phyloP scores from a whole-genome alignment of 768 basidiomycete genomes.

The Pleurotus tuoliensis region DNA sequence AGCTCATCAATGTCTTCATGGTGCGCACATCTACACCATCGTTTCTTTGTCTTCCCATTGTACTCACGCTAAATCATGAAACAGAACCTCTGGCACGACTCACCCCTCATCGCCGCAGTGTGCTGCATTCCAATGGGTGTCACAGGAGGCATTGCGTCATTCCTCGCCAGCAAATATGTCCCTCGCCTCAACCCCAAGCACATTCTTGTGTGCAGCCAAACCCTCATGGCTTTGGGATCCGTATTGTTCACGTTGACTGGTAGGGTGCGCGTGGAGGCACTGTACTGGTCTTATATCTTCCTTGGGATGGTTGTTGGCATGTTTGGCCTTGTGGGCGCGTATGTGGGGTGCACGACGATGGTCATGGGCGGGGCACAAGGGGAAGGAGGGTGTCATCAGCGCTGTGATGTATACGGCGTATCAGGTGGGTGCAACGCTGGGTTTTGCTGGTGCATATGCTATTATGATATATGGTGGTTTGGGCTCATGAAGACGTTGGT shows the following conservation, averaged over 20 bases:
- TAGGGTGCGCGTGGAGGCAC: conserved; percentile 23
- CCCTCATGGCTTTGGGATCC: conserved; percentile 29
- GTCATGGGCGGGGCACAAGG: conserved; percentile 7
- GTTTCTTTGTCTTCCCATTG: not conserved
- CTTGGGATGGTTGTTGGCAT: conserved; percentile 45
- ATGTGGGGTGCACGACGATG: conserved; percentile 14
- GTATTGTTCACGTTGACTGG: too few species aligned
- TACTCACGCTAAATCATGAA: too few species aligned
- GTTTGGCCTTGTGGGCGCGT: conserved; percentile 36
- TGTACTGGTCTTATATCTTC: conserved; percentile 42
- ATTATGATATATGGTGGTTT: too few species aligned
- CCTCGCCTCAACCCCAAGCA: not conserved
- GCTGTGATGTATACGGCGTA: conserved; percentile 11
- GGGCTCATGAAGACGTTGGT: not conserved
- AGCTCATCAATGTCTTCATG: conserved; percentile 24
- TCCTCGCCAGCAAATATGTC: not conserved
- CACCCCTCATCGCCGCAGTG: conserved; percentile 25
- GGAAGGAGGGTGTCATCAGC: conserved; percentile 11
- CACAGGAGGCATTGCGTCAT: not conserved
- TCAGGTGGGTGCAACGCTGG: conserved; percentile 9
- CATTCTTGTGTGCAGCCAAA: conserved; percentile 34
- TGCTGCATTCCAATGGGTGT: conserved; percentile 19
- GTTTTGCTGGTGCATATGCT: conserved; percentile 2
- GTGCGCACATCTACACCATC: not conserved
- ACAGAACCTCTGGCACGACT: conserved; percentile 28